phyloP scores from a whole-genome alignment of 2,329 filamentous ascomycete species.

The Lecanosticta acicola region DNA sequence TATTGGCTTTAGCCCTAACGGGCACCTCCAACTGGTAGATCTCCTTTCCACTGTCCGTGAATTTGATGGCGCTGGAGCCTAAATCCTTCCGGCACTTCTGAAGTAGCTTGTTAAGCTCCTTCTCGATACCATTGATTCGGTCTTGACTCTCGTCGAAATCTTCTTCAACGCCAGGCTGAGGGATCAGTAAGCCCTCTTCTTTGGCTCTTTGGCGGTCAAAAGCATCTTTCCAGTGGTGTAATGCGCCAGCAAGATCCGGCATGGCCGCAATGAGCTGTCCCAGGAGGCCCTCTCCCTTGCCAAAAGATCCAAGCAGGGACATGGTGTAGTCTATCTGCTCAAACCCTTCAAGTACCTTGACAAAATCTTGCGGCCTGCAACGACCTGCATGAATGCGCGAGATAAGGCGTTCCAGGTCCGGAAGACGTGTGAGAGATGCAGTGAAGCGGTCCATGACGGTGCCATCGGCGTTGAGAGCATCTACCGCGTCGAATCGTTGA shows the following conservation, averaged over 20 bases:
- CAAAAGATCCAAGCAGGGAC: constrained; percentile 66
- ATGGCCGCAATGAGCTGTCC: constrained; percentile 77
- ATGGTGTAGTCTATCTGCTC: constrained; percentile 97
- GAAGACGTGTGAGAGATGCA: constrained; percentile 81
- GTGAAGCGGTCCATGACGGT: constrained; percentile 81
- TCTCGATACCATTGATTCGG: constrained; percentile 67
- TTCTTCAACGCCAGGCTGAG: constrained; percentile 78
- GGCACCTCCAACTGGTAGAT: constrained; percentile 94
- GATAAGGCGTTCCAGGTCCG: constrained; percentile 87
- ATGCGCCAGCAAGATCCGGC: constrained; percentile 70
- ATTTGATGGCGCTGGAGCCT: constrained; percentile 58
- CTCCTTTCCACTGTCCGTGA: constrained; percentile 81
- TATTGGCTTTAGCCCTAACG: constrained; percentile 63
- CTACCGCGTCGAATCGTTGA: constrained; percentile 86
- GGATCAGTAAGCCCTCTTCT: constrained; percentile 75
- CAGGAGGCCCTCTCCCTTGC: constrained; percentile 74
- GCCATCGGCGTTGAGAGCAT: constrained; percentile 79
- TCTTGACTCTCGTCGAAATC: constrained; percentile 85
- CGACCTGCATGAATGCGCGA: constrained; percentile 87
- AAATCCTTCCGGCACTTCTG: constrained; percentile 66
- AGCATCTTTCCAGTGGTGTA: constrained; percentile 83
- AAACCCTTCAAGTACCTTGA: constrained; percentile 88
- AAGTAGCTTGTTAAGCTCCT: constrained; percentile 65
- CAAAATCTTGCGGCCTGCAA: constrained; percentile 88
- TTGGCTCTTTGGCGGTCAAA: constrained; percentile 79